Evolutionary conservation across 257 asterid species (phyloP).

Genomic region (Nemophila menziesii): DNA sequence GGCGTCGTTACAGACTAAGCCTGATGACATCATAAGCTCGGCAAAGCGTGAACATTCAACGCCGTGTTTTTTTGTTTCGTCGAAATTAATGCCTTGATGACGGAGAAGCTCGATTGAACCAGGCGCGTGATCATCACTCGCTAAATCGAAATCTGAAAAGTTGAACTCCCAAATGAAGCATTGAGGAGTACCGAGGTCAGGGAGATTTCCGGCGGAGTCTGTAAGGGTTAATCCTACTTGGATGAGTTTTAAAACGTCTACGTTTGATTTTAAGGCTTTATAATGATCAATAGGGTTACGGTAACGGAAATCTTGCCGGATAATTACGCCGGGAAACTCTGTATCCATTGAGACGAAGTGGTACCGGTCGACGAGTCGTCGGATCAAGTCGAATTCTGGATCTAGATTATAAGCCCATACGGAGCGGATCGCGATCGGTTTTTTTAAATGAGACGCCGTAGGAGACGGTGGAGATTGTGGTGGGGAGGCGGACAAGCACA

Average conservation of each 20-base stretch:
- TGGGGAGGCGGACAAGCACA: not conserved
- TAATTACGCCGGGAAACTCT: conserved; percentile 48
- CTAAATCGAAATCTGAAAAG: conserved; percentile 32
- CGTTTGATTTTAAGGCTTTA: conserved; percentile 33
- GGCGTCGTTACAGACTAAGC: conserved; percentile 34
- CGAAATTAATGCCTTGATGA: conserved; percentile 35
- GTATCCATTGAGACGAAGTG: conserved; percentile 47
- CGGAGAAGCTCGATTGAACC: conserved; percentile 39
- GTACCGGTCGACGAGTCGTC: conserved; percentile 28
- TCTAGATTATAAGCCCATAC: conserved; percentile 41
- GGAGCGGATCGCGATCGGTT: conserved; percentile 26
- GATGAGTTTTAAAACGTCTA: conserved; percentile 35
- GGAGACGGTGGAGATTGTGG: not conserved
- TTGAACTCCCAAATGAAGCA: conserved; percentile 56
- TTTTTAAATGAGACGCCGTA: not conserved
- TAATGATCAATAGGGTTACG: conserved; percentile 32
- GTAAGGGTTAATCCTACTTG: conserved; percentile 48
- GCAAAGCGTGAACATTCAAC: conserved; percentile 23
- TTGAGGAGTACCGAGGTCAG: conserved; percentile 20
- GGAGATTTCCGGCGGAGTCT: conserved; percentile 44
- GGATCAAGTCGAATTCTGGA: conserved; percentile 31
- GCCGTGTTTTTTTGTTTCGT: conserved; percentile 16
- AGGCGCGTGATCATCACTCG: conserved; percentile 30
- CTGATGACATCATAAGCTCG: conserved; percentile 46
- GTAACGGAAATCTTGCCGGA: conserved; percentile 7